These are phyloP conservation scores for Rhodotorula graminis DNA, from an alignment of 768 basidiomycete species.

Conservation along the genomic window DNA sequence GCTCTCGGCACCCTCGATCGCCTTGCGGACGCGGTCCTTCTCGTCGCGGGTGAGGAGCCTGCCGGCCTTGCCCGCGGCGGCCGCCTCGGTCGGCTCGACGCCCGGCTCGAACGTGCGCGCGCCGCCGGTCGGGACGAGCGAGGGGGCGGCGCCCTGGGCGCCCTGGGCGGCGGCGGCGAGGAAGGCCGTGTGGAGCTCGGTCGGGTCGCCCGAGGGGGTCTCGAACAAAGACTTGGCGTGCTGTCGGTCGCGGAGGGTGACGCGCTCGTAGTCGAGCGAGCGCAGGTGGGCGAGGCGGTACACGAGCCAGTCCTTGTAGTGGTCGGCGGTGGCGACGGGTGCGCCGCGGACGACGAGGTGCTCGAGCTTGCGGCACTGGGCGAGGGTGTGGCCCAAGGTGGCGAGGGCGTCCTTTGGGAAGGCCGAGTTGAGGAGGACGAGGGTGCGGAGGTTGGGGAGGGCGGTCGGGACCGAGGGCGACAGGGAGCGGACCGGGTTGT, in stretches of 20 bases:
- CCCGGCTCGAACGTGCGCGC: conserved; percentile 42
- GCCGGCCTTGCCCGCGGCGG: conserved; percentile 62
- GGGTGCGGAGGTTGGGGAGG: conserved; percentile 73
- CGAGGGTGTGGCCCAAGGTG: conserved; percentile 25
- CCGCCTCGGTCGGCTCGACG: conserved; percentile 46
- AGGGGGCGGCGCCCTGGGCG: conserved; percentile 9
- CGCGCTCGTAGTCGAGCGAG: conserved; percentile 91
- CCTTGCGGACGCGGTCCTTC: conserved; percentile 75
- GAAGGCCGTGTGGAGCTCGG: conserved; percentile 71
- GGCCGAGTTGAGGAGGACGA: conserved; percentile 74
- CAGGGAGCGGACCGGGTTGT: conserved; percentile 80
- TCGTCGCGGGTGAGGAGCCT: conserved; percentile 88
- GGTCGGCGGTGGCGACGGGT: conserved; percentile 83
- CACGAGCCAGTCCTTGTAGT: conserved; percentile 94
- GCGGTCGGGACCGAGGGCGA: conserved; percentile 77
- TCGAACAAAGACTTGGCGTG: conserved; percentile 69
- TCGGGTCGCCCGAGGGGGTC: conserved; percentile 71
- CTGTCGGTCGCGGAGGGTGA: conserved; percentile 83
- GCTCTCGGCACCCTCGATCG: conserved; percentile 83
- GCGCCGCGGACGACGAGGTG: conserved; percentile 74
- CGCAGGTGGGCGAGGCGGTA: conserved; percentile 79
- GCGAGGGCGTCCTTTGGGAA: conserved; percentile 59
- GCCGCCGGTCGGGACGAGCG: conserved; percentile 2
- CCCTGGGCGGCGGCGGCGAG: conserved; percentile 43
- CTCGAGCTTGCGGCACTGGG: conserved; percentile 59